Conservation (phyloP, 2,329 filamentous ascomycete species). For the Beauveria brongniartii region DNA sequence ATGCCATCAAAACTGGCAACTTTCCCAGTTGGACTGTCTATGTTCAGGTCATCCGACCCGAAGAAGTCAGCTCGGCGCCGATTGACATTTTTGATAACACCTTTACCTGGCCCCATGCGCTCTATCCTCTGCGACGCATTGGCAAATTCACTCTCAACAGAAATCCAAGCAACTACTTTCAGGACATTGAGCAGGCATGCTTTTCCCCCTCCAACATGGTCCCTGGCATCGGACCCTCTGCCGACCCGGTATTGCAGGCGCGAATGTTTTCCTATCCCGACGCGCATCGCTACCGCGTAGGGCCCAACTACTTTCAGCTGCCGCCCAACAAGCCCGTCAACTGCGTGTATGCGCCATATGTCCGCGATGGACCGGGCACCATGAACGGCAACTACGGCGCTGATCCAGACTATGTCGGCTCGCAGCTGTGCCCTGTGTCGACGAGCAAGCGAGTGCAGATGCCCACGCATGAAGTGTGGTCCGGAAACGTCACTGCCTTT, state of each 20-base stretch:
- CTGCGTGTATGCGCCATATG: conserved; percentile 15
- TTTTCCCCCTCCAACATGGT: conserved; percentile 59
- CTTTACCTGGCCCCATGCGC: conserved; percentile 58
- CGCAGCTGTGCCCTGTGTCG: conserved; percentile 16
- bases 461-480: conserved; percentile 16
- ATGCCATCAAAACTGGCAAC: conserved; percentile 23
- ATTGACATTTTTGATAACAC: conserved; percentile 61
- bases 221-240: conserved; percentile 53
- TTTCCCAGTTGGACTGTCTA: conserved; percentile 56
- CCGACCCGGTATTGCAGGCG: conserved; percentile 55
- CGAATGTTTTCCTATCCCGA: conserved; percentile 55
- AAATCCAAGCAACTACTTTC: conserved; percentile 54
- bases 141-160: conserved; percentile 57
- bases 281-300: conserved; percentile 54
- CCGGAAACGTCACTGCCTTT: conserved; percentile 16
- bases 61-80: conserved; percentile 52
- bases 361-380: conserved; percentile 17
- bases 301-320: conserved; percentile 39
- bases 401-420: conserved; percentile 20
- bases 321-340: conserved; percentile 28
- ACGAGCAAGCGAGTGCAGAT: not conserved
- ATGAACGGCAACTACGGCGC: conserved; percentile 20
- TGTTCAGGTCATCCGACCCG: conserved; percentile 53
- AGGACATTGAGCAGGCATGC: conserved; percentile 59
- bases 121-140: conserved; percentile 53